Percentiles rank a stretch among this genome's conserved stretches.
phyloP scores from a whole-genome alignment of 2,329 filamentous ascomycete genomes.

The Phyllosticta citriasiana region DNA sequence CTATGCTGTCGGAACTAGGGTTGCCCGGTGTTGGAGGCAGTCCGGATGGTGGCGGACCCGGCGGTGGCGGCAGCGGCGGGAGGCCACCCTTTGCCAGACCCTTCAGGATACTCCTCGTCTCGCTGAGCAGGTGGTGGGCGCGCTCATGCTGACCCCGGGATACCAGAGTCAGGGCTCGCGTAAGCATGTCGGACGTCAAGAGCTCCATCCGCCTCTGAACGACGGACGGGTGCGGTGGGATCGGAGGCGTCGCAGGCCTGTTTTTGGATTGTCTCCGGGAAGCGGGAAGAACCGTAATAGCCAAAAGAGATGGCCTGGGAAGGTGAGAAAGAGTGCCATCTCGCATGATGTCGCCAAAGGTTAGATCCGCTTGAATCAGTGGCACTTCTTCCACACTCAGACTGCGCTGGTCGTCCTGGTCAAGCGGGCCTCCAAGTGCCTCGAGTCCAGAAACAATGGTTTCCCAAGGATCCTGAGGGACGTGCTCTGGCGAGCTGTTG shows the following conservation, averaged over 20 bases:
- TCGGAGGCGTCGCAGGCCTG: slow-evolving; percentile 57
- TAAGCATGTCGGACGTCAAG: slow-evolving; percentile 95
- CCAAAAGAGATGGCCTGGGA: slow-evolving; percentile 78
- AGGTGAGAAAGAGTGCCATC: slow-evolving; percentile 80
- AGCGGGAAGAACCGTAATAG: slow-evolving; percentile 86
- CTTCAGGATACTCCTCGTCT: slow-evolving; percentile 91
- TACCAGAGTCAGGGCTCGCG: slow-evolving; percentile 79
- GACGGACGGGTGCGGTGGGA: slow-evolving; percentile 88
- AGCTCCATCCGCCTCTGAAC: slow-evolving; percentile 97
- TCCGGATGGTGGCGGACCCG: slow-evolving; percentile 22
- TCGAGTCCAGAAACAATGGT: slow-evolving; percentile 92
- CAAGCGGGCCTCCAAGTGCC: slow-evolving; percentile 77
- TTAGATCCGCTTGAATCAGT: slow-evolving; percentile 86
- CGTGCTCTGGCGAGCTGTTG: slow-evolving; percentile 66
- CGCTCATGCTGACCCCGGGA: slow-evolving; percentile 87
- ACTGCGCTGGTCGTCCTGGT: slow-evolving; percentile 73
- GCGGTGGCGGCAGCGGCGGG: slow-evolving; percentile 68
- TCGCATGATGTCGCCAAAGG: slow-evolving; percentile 84
- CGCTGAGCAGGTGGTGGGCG: slow-evolving; percentile 80
- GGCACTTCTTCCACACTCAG: slow-evolving; percentile 90
- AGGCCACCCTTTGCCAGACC: slow-evolving; percentile 91
- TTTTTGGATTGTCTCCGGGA: slow-evolving; percentile 39
- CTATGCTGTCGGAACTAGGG: slow-evolving; percentile 17
- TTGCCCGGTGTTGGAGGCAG: slow-evolving; percentile 26
- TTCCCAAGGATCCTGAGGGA: slow-evolving; percentile 93